Evolutionary conservation across 23 red algal genomes (phyloP), one percentile per base, ranked within the genome.

Genomic region (Agarophyton chilense): DNA sequence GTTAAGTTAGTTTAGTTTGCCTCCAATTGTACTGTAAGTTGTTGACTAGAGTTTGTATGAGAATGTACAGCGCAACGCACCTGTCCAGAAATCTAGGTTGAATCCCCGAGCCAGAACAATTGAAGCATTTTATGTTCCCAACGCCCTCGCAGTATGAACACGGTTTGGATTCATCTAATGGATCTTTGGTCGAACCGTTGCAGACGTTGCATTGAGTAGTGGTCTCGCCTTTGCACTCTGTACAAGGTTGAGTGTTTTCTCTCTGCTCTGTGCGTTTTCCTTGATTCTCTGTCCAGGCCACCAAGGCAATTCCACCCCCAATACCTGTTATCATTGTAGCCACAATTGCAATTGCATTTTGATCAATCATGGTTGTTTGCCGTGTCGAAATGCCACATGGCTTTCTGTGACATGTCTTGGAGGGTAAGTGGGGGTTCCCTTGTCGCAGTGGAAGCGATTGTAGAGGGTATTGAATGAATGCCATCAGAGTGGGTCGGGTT

Each of bases 51-150:
- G 40, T 12, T 0, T 49, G 2, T 16, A 8, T 2, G 28, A 29
- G 11, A 24, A 49, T 0, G 49, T 35, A 80, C 34, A 80, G n/a
- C 39, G 41, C 18, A 25, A 78, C 70, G 14, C 52, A 73, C 17
- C 96, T 79, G 88, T 98, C 96, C 11, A 98, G 64, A 73, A 95
- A 98, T 22, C 92, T 76, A 22, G 96, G 96, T 57, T 98, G 96
- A 35, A 93, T 90, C 18, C 96, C 96, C 13, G 78, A 61, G 19
- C 96, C 96, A 18, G 53, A 45, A 70, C 96, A 98, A 82, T 98
- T 98, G 31, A 76, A 53, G 79, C 96, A 98, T 17, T 65, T 78
- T 11, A 90, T 78, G 10, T 22, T 81, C 13, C 96, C 92, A 1
- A 8, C 46, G 0, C 92, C 92, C 10, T 98, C 86, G 76, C 96